phyloP scores from a whole-genome alignment of 169 alveolate species.

The Plasmodium vivax region DNA sequence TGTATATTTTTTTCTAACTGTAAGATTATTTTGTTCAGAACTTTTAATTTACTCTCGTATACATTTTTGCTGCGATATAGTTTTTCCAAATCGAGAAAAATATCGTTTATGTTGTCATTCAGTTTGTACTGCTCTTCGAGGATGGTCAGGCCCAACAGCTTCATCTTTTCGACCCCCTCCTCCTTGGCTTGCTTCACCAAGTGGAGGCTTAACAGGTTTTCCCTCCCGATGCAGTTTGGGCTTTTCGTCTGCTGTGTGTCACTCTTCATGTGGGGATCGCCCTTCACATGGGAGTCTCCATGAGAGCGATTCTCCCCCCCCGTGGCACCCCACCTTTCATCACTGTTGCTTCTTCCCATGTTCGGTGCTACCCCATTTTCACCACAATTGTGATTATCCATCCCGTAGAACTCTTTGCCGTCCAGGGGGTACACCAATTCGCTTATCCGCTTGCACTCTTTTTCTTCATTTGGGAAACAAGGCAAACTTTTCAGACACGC shows the following conservation, averaged over 20 bases:
- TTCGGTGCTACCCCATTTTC: background rate
- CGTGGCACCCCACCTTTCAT: background rate
- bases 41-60: constrained; percentile 33
- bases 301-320: background rate
- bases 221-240: constrained; percentile 1
- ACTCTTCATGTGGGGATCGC: too few species aligned
- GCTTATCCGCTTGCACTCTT: constrained; percentile 4
- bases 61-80: constrained; percentile 16
- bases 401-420: background rate
- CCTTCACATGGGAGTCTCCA: background rate
- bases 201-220: constrained; percentile 17
- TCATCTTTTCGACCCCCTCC: constrained; percentile 19
- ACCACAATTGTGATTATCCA: background rate
- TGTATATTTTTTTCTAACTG: constrained; percentile 45
- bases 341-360: background rate
- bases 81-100: constrained; percentile 49
- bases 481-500: background rate
- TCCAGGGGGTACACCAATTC: constrained; percentile 21
- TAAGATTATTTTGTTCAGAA: constrained; percentile 35
- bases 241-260: too few species aligned
- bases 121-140: constrained; percentile 40
- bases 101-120: constrained; percentile 54
- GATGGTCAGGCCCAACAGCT: constrained; percentile 9
- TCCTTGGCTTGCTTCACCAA: constrained; percentile 6
- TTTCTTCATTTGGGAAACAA: constrained; percentile 61